Conservation (phyloP, 106 monocot genomes). For the Dendrobium chrysotoxum region DNA sequence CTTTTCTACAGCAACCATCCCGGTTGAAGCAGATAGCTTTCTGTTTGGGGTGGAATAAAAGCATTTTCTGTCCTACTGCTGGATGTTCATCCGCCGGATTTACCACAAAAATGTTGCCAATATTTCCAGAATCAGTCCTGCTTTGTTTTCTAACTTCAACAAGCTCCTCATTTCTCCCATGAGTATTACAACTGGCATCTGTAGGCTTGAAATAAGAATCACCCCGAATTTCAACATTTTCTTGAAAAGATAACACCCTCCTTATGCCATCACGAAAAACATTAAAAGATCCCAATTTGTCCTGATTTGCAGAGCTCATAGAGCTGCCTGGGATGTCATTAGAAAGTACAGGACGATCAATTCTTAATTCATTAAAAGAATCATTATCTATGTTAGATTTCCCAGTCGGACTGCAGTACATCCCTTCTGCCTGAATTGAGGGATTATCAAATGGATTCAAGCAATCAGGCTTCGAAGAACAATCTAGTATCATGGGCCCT, state of each 20-base stretch:
- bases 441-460: background rate
- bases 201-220: background rate
- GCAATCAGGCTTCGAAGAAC: background rate
- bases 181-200: background rate
- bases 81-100: conserved; percentile 13
- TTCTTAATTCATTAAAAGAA: background rate
- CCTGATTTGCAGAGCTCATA: background rate
- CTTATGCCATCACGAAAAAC: conserved; percentile 4
- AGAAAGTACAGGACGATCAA: background rate
- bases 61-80: conserved; percentile 8
- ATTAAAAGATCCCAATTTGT: background rate
- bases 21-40: conserved; percentile 13
- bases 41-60: conserved; percentile 25
- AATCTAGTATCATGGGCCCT: background rate
- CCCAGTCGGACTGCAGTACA: background rate
- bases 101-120: conserved; percentile 10
- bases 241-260: conserved; percentile 10
- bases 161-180: conserved; percentile 4
- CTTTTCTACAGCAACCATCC: conserved; percentile 1
- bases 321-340: background rate
- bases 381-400: conserved; percentile 1
- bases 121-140: background rate
- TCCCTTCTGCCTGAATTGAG: background rate
- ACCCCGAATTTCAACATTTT: background rate
- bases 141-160: conserved; percentile 1